phyloP scores from a whole-genome alignment of 257 asterid species.

The Solanum etuberosum region DNA sequence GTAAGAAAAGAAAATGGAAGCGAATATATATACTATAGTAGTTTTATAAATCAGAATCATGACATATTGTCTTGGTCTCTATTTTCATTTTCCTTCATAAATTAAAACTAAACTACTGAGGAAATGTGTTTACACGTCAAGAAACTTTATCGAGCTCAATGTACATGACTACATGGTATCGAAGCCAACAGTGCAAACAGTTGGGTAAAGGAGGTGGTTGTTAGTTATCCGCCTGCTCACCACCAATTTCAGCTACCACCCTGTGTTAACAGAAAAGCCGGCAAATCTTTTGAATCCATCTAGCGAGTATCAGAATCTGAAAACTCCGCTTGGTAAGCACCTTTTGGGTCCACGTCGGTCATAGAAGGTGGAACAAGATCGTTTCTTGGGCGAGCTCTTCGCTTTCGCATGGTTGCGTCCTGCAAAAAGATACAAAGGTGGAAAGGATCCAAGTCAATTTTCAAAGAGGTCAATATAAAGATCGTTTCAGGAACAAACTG shows the following conservation, averaged over 20 bases:
- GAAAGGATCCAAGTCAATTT: not conserved
- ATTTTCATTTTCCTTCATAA: not conserved
- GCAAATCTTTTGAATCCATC: not conserved
- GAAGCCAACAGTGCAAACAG: not conserved
- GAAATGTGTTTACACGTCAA: not conserved
- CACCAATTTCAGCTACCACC: not conserved
- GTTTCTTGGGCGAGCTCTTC: constrained; percentile 28
- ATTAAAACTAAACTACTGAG: not conserved
- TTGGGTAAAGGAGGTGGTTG: not conserved
- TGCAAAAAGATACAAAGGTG: constrained; percentile 9
- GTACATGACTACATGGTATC: not conserved
- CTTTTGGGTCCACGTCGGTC: constrained; percentile 53
- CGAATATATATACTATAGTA: not conserved
- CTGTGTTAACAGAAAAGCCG: not conserved
- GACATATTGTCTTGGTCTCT: not conserved
- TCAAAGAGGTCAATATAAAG: not conserved
- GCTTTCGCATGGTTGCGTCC: constrained; percentile 31
- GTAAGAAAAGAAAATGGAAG: not conserved
- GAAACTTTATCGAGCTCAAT: not conserved
- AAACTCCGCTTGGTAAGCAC: constrained; percentile 46
- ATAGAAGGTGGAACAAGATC: constrained; percentile 66
- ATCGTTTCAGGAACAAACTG: not conserved
- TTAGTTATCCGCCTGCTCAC: not conserved
- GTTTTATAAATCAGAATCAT: not conserved
- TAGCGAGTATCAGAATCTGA: constrained; percentile 69